A percentile compares a stretch with the other conserved stretches of the same genome.
Evolutionary conservation across 345 rosid genomes (phyloP).

Genomic region (Mangifera indica): DNA sequence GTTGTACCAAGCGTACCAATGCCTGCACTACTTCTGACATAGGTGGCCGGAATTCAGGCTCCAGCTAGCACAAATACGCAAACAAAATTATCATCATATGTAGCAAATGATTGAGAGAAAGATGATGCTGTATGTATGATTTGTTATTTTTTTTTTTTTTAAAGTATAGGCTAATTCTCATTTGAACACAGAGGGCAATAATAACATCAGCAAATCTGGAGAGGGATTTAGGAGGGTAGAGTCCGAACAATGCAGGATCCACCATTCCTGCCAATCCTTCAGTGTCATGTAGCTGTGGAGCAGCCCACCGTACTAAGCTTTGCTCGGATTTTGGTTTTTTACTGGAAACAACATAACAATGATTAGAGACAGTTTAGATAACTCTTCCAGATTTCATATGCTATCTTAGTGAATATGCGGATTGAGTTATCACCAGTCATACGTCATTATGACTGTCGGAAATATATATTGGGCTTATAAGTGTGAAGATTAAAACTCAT

Average conservation of each 20-base stretch:
- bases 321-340: conserved; percentile 67
- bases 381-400: neutral
- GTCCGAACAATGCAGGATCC: conserved; percentile 92
- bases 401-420: neutral
- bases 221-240: conserved; percentile 77
- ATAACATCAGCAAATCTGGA: conserved; percentile 75
- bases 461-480: no score
- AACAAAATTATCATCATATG: neutral
- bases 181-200: conserved; percentile 81
- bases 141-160: no score
- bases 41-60: conserved; percentile 79
- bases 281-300: conserved; percentile 67
- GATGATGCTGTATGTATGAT: neutral
- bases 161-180: conserved; percentile 20
- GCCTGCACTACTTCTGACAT: conserved; percentile 87
- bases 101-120: neutral
- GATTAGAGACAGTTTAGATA: neutral
- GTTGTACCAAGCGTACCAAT: conserved; percentile 66
- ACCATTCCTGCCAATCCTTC: conserved; percentile 68
- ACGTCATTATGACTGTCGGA: no score
- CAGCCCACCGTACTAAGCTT: conserved; percentile 79
- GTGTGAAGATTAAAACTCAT: no score
- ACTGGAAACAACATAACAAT: conserved; percentile 30
- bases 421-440: conserved; percentile 49
- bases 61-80: conserved; percentile 37